Evolutionary conservation across 2,329 filamentous ascomycete species (phyloP), one percentile per base, ranked within the genome.

Genomic region (Trichoderma afroharzianum): DNA sequence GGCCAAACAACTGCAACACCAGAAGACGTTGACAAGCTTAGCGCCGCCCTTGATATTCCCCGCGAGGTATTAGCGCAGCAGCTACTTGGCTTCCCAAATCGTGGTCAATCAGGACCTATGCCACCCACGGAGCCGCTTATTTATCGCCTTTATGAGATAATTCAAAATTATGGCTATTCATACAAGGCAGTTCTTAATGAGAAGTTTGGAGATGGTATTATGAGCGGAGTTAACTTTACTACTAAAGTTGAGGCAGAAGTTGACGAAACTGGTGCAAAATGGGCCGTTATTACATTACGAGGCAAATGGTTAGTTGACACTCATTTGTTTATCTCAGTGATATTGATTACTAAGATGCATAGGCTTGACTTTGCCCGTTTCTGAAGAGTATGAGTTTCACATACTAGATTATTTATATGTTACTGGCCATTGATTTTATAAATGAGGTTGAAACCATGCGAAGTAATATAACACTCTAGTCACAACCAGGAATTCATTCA

Each of bases 111-210:
- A 12, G 59, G 59, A 28, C 59, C 59, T 5, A 63, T 63, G 59
- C 59, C 59, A n/a, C 59, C 59, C 33, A 63, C 33, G 15, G 59
- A 63, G 33, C 59, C 59, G 12, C 59, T 63, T n/a, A 63, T 63
- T 43, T 63, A 63, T 36, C 59, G 59, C 11, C 36, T 63, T 24
- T 63, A 63, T 12, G 59, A 63, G 24, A 63, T 63, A 18, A 11
- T 63, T 6, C 59, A 63, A 11, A 63, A 47, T 15, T 63, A 63
- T 26, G 59, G 59, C 14, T 63, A 63, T n/a, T 39, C 59, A 21
- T 63, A 43, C 59, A 63, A 63, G 21, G 59, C 59, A 12, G 59
- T 63, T 33, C 59, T 63, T 26, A 63, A 63, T 63, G 59, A 63
- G 36, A 63, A 63, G 59, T 63, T 63, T 24, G 59, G 59, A 24